Evolutionary conservation across 2,329 filamentous ascomycete species (phyloP).

Genomic region (Thielaviopsis euricoi): DNA sequence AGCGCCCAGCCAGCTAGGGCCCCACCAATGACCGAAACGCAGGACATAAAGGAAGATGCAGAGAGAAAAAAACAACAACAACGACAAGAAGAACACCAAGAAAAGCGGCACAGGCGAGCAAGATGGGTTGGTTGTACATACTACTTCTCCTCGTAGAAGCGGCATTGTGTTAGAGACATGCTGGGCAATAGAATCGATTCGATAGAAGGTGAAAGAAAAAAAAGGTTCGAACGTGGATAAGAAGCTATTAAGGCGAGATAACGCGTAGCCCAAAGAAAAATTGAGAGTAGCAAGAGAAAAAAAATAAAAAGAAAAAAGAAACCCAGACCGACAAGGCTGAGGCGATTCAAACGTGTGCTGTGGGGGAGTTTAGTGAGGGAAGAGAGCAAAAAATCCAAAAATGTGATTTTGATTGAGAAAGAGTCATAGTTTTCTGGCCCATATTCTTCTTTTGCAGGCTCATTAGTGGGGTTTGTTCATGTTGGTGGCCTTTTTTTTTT

Average conservation of each 20-base stretch:
- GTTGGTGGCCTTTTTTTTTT: not conserved
- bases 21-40: not conserved
- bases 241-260: not conserved
- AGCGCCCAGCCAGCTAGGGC: no score
- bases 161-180: conserved; percentile 93
- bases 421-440: conserved; percentile 11
- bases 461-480: not conserved
- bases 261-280: not conserved
- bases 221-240: not conserved
- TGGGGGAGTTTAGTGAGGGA: not conserved
- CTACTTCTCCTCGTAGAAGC: conserved; percentile 95
- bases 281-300: not conserved
- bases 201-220: conserved; percentile 12
- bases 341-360: not conserved
- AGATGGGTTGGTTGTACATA: conserved; percentile 14
- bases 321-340: conserved; percentile 9
- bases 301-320: not conserved
- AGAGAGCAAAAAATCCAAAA: not conserved
- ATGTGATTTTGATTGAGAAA: conserved; percentile 10
- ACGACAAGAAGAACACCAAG: not conserved
- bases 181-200: conserved; percentile 30
- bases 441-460: not conserved
- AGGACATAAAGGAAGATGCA: not conserved
- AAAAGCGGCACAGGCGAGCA: not conserved
- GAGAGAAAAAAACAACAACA: not conserved